Percentiles rank a stretch among this genome's conserved stretches.
Evolutionary conservation across 768 basidiomycete species (phyloP).

Genomic region (Mycena polygramma): DNA sequence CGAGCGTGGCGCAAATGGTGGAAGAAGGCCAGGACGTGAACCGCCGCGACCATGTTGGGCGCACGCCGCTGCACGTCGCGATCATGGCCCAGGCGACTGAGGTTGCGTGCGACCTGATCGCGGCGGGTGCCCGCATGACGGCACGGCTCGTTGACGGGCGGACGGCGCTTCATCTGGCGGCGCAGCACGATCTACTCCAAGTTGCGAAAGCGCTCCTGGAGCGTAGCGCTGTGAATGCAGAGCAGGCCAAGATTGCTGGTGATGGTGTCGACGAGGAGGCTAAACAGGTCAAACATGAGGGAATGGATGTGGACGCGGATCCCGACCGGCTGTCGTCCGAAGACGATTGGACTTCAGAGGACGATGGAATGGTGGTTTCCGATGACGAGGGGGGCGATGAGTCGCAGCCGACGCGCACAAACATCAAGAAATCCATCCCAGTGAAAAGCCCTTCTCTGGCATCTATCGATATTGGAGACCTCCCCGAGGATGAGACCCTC

Average conservation of each 20-base stretch:
- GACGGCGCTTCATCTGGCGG: conserved; percentile 67
- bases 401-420: background rate
- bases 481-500: conserved; percentile 60
- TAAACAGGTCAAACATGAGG: too few relatives aligned
- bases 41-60: conserved; percentile 71
- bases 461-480: conserved; percentile 45
- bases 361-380: conserved; percentile 44
- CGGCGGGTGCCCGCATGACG: conserved; percentile 67
- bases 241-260: conserved; percentile 36
- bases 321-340: conserved; percentile 51
- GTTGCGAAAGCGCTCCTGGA: conserved; percentile 65
- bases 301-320: background rate
- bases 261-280: background rate
- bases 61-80: conserved; percentile 69
- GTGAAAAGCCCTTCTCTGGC: background rate
- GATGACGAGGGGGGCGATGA: conserved; percentile 41
- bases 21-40: conserved; percentile 60
- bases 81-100: conserved; percentile 60
- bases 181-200: conserved; percentile 56
- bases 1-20: conserved; percentile 53
- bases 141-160: conserved; percentile 69
- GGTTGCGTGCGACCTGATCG: conserved; percentile 64
- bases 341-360: conserved; percentile 64
- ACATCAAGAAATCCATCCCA: too few relatives aligned
- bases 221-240: conserved; percentile 57